Evolutionary conservation across 106 monocot species (phyloP).

Genomic region (Iris macrosiphon): DNA sequence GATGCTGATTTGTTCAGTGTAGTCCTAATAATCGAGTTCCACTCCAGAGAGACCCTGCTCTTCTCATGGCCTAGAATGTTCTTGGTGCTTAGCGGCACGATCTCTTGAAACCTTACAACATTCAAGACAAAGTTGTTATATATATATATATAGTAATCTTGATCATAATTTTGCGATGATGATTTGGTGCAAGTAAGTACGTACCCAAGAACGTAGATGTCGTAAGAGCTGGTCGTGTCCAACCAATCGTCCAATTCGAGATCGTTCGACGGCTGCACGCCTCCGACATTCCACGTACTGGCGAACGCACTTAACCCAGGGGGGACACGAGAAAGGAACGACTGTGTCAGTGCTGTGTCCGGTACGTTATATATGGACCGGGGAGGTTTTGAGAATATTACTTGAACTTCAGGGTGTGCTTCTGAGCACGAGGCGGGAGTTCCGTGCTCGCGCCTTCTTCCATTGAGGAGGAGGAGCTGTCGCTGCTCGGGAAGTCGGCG

Average conservation of each 20-base stretch:
- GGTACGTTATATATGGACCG: no score
- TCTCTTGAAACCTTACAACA: constrained; percentile 62
- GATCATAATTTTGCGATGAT: neutral
- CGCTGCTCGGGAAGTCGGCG: constrained; percentile 11
- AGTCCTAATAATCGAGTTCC: constrained; percentile 55
- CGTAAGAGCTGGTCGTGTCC: constrained; percentile 31
- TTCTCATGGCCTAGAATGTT: constrained; percentile 49
- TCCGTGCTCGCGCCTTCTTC: constrained; percentile 3
- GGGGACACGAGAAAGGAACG: neutral
- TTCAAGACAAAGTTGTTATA: no score
- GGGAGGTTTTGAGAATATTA: no score
- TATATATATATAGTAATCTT: neutral
- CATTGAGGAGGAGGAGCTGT: no score
- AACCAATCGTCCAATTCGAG: constrained; percentile 68
- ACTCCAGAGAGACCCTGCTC: constrained; percentile 32
- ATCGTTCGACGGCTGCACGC: constrained; percentile 34
- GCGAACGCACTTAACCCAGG: constrained; percentile 41
- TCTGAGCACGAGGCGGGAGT: neutral
- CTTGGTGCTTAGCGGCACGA: constrained; percentile 55
- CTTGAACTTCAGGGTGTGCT: constrained; percentile 45
- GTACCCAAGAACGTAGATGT: constrained; percentile 87
- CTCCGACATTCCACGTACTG: constrained; percentile 78
- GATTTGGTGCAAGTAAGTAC: neutral
- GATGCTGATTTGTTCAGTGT: constrained; percentile 35
- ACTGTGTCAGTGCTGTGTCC: neutral